Base-by-base conservation (phyloP, 1,139 yeast species). In the Yamadazyma kanchanaburiensis region DNA sequence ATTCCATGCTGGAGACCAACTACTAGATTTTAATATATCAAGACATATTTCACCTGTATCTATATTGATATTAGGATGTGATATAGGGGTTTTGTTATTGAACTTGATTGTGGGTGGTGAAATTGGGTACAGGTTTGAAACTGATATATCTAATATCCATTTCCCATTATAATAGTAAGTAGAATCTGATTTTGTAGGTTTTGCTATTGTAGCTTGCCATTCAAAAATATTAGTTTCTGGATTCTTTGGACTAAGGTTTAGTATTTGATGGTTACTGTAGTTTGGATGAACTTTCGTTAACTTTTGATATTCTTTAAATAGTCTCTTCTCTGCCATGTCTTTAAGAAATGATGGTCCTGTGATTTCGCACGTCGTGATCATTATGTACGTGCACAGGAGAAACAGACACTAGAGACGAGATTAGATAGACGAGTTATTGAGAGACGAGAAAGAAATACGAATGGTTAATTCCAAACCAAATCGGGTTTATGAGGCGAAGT, bases 1-100 rank as follows among this genome's bases (percentile, higher is more conserved):
- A 24, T 84, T 79, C 94, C 95, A 88, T 2, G 94, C 94, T 0
- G 96, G 96, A 0, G 91, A 74, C 96, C 96, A 88, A 38, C 71
- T 73, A 7, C 60, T 69, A 22, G 49, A 53, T 43, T 77, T 76
- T 33, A 84, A 63, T 10, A 87, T 81, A 51, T 87, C 95, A n/a
- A 88, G 59, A 53, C 96, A 88, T 4, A 86, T 81, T 42, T 82
- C 91, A 0, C 95, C 95, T 1, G 82, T 78, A 30, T 55, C 44
- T 35, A 77, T 68, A 45, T 79, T 75, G 25, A 86, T 75, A 49
- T 86, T 86, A 3, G 94, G 89, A 51, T 86, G 95, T 27, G 81
- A 76, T 38, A 85, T 78, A 9, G 69, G 71, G 15, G 67, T 57
- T 2, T 17, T 14, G 6, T 21, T 31, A 27, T 40, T 34, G 45